Evolutionary conservation across 2,329 filamentous ascomycete genomes (phyloP).

Genomic region (Alternaria sp.): DNA sequence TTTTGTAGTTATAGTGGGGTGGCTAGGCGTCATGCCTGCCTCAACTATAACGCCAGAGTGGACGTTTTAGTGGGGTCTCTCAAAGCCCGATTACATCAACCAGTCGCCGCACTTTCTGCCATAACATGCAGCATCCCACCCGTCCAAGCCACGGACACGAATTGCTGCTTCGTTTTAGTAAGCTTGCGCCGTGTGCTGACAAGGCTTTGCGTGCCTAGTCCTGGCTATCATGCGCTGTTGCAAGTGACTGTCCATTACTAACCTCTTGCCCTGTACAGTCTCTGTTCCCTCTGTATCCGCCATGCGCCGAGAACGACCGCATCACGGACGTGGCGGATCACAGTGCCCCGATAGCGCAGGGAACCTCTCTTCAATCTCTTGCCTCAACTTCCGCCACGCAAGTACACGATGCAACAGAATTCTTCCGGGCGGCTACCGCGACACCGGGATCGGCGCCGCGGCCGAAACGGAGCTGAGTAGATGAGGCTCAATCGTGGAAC

Average conservation of each 20-base stretch:
- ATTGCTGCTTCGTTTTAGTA: constrained; percentile 7
- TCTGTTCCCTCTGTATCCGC: constrained; percentile 6
- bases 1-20: constrained; percentile 33
- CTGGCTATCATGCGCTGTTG: not conserved
- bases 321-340: constrained; percentile 5
- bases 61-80: constrained; percentile 17
- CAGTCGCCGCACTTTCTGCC: constrained; percentile 16
- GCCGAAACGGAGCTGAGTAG: constrained; percentile 31
- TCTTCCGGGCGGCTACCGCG: constrained; percentile 35
- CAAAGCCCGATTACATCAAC: constrained; percentile 25
- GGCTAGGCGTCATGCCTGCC: constrained; percentile 17
- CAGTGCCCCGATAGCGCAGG: constrained; percentile 9
- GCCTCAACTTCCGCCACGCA: constrained; percentile 2
- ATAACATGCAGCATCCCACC: constrained; percentile 5
- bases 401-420: constrained; percentile 19
- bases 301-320: constrained; percentile 18
- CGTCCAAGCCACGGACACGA: not conserved
- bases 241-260: constrained; percentile 20
- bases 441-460: constrained; percentile 33
- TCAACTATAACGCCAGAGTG: constrained; percentile 15
- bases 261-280: constrained; percentile 13
- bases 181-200: constrained; percentile 11
- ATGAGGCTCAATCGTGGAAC: constrained; percentile 26
- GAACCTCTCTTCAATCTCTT: constrained; percentile 5
- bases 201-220: constrained; percentile 1